phyloP scores from a whole-genome alignment of 768 basidiomycete species.

The Clitopilus hobsonii region DNA sequence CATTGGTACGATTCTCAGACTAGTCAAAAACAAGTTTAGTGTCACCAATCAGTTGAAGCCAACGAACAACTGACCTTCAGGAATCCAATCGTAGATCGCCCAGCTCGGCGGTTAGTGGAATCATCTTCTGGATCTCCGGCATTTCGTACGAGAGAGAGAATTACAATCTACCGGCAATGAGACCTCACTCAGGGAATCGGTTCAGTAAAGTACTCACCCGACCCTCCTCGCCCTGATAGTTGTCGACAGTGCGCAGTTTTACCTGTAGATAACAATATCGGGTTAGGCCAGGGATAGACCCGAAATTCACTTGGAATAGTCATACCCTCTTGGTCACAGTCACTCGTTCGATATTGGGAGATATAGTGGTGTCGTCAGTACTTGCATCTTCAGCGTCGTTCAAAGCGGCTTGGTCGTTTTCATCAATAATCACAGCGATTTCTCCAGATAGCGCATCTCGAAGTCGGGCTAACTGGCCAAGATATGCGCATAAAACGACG shows the following conservation, averaged over 20 bases:
- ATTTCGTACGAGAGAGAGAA: slow-evolving; percentile 73
- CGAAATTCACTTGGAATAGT: slow-evolving; percentile 3
- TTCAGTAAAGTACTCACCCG: slow-evolving; percentile 26
- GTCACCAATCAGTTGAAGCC: neutral
- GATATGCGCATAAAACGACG: slow-evolving; percentile 42
- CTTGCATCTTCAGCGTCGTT: slow-evolving; percentile 45
- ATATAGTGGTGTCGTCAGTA: slow-evolving; percentile 15
- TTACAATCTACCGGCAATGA: slow-evolving; percentile 45
- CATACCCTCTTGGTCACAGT: slow-evolving; percentile 49
- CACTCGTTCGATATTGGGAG: slow-evolving; percentile 36
- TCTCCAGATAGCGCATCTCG: slow-evolving; percentile 33
- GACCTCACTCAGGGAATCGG: neutral
- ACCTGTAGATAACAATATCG: slow-evolving; percentile 34
- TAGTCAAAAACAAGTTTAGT: slow-evolving; percentile 13
- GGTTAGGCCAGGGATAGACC: neutral
- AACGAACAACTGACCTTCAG: slow-evolving; percentile 44
- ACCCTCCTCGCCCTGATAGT: slow-evolving; percentile 74
- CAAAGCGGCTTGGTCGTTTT: slow-evolving; percentile 60
- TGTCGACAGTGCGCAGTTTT: slow-evolving; percentile 69
- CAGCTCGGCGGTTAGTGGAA: slow-evolving; percentile 21
- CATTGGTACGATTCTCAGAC: slow-evolving; percentile 55
- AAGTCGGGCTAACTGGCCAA: slow-evolving; percentile 38
- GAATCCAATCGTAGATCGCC: slow-evolving; percentile 57
- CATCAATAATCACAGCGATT: slow-evolving; percentile 64
- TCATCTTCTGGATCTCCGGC: slow-evolving; percentile 38